Base-by-base conservation (phyloP, 2,329 filamentous ascomycete genomes). In the Pseudomassariella vexata region DNA sequence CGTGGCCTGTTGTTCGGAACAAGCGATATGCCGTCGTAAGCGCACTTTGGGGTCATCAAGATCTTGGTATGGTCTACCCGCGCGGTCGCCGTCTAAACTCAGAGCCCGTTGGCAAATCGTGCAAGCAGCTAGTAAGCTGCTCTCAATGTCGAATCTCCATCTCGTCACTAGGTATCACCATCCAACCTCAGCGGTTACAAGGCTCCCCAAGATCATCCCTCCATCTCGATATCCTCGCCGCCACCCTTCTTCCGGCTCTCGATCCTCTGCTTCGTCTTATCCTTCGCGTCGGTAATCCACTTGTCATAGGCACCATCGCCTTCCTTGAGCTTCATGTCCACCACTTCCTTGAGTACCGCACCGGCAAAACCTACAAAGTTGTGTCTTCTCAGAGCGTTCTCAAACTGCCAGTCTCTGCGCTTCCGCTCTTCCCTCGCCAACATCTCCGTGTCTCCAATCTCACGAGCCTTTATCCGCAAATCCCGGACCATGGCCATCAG, bases 291-390 rank as follows among this genome's bases (percentile, higher is more conserved):
- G 33, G 76, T 73, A 11, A 92, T 63, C 85, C 86, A 94, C 48
- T 66, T 65, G 2, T 81, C 70, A 56, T 90, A 92, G 9, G 68
- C 78, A 9, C 66, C 73, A 3, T 73, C 65, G 1, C 76, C 82
- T 42, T 82, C 71, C 38, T 69, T 66, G 24, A 94, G 55, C 68
- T 94, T 95, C 39, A 65, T 58, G 42, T 63, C 70, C n/a, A 87
- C 83, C 4, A 95, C 90, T 1, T 79, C 84, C 67, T 92, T 94
- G 47, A 95, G 65, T 39, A 95, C 69, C 65, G 95, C 88, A 9
- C 86, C 88, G 3, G 90, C 84, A 50, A 98, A 95, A 0, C 88
- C 90, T 1, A 98, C 85, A 65, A 98, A 98, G 60, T 98, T 98
- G 60, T 95, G 90, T 48, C 85, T 69, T 39, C 92, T 67, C 50